Conservation (phyloP, 768 basidiomycete genomes). For the Termitomyces sp. region DNA sequence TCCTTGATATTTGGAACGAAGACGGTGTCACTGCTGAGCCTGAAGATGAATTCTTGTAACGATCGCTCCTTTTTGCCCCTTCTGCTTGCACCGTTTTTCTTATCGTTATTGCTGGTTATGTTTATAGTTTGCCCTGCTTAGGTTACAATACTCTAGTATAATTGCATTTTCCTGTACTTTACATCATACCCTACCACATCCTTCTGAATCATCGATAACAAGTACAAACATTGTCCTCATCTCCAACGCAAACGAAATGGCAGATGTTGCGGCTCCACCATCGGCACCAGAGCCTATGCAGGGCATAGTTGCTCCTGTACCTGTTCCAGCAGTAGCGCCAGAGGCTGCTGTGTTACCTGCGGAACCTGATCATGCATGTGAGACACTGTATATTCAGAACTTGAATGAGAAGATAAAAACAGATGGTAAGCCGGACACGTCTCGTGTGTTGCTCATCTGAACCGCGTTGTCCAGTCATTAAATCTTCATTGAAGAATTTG, state of each 20-base stretch:
- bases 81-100: background rate
- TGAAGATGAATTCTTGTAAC: conserved; percentile 40
- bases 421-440: conserved; percentile 39
- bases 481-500: conserved; percentile 77
- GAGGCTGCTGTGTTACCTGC: conserved; percentile 14
- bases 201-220: conserved; percentile 2
- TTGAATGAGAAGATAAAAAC: conserved; percentile 92
- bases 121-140: background rate
- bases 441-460: background rate
- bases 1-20: conserved; percentile 77
- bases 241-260: conserved; percentile 16
- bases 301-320: conserved; percentile 19
- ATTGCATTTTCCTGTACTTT: conserved; percentile 5
- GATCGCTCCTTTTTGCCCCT: background rate
- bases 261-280: conserved; percentile 21
- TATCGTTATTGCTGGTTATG: background rate
- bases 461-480: conserved; percentile 55
- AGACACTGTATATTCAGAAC: conserved; percentile 95
- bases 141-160: conserved; percentile 3
- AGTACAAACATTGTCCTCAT: conserved; percentile 7
- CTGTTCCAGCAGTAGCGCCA: background rate
- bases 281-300: conserved; percentile 23
- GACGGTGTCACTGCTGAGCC: conserved; percentile 70
- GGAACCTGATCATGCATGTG: conserved; percentile 51
- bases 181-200: too few species aligned